Evolutionary conservation across 495 filamentous ascomycete species (phyloP).

Genomic region (Talaromyces borbonicus): DNA sequence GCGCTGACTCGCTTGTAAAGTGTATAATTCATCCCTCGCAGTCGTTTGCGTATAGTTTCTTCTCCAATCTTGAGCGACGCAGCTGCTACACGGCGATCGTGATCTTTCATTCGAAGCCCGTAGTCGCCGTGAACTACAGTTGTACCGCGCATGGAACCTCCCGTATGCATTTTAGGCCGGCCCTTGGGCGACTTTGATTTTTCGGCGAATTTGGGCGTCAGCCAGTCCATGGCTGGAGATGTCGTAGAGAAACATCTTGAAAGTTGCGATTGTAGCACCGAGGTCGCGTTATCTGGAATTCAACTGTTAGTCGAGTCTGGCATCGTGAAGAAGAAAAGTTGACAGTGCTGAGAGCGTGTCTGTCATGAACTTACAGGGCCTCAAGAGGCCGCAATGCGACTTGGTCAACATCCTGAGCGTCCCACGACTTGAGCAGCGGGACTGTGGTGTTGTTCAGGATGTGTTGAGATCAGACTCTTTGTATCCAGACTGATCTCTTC

Average conservation of each 20-base stretch:
- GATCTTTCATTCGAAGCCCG: slow-evolving; percentile 85
- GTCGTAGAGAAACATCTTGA: slow-evolving; percentile 66
- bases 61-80: slow-evolving; percentile 77
- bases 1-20: slow-evolving; percentile 84
- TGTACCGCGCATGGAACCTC: slow-evolving; percentile 83
- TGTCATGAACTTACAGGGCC: slow-evolving; percentile 24
- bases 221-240: slow-evolving; percentile 57
- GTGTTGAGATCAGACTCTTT: no score
- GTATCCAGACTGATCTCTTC: no score
- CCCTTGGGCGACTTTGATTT: slow-evolving; percentile 85
- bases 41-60: slow-evolving; percentile 77
- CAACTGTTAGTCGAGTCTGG: neutral
- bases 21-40: slow-evolving; percentile 86
- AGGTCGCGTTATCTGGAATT: slow-evolving; percentile 1
- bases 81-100: slow-evolving; percentile 86
- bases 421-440: no score
- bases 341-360: neutral
- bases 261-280: neutral
- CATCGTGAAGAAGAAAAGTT: neutral
- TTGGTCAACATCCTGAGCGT: slow-evolving; percentile 30
- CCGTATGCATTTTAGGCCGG: slow-evolving; percentile 75
- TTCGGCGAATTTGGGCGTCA: slow-evolving; percentile 64
- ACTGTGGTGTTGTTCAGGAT: no score
- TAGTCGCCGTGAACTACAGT: slow-evolving; percentile 96
- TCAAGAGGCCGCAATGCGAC: slow-evolving; percentile 25